These are phyloP conservation scores for Globisporangium paroecandrum DNA, from an alignment of 352 stramenopile genomes.

Conservation along the genomic window DNA sequence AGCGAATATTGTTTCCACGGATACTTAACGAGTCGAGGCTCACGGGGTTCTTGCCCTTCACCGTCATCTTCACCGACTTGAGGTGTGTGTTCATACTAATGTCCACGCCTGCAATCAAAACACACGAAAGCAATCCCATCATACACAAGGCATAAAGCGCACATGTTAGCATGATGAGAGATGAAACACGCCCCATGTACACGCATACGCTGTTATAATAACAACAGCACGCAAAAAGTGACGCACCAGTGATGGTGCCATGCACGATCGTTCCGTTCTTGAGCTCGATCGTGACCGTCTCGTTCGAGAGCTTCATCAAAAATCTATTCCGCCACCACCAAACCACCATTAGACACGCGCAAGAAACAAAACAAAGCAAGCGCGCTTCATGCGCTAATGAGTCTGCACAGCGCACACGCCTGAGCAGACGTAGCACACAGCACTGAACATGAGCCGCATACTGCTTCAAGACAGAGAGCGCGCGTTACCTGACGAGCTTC, in stretches of 20 bases:
- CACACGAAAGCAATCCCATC: background rate
- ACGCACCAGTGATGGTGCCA: constrained; percentile 93
- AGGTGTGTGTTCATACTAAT: constrained; percentile 99
- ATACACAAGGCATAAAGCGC: background rate
- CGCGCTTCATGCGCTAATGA: background rate
- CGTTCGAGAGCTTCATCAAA: constrained; percentile 98
- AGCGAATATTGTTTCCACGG: constrained; percentile 98
- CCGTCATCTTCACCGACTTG: constrained; percentile 97
- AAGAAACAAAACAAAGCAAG: background rate
- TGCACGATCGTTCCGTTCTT: constrained; percentile 99
- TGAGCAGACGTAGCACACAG: background rate
- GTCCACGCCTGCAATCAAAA: constrained; percentile 88
- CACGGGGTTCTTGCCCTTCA: constrained; percentile 97
- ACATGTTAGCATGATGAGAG: background rate
- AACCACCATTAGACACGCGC: background rate
- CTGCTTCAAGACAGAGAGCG: background rate
- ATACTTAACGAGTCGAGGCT: constrained; percentile 97
- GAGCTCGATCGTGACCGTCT: constrained; percentile 99
- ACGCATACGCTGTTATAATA: background rate
- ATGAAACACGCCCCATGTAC: background rate
- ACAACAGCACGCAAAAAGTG: background rate
- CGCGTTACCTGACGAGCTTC: constrained; percentile 7
- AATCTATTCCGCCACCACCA: constrained; percentile 55
- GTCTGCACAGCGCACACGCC: background rate
- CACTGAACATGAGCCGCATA: too few species aligned